These are phyloP conservation scores for Penicillium sp. DNA, from an alignment of 2,329 filamentous ascomycete genomes.

Conservation along the genomic window DNA sequence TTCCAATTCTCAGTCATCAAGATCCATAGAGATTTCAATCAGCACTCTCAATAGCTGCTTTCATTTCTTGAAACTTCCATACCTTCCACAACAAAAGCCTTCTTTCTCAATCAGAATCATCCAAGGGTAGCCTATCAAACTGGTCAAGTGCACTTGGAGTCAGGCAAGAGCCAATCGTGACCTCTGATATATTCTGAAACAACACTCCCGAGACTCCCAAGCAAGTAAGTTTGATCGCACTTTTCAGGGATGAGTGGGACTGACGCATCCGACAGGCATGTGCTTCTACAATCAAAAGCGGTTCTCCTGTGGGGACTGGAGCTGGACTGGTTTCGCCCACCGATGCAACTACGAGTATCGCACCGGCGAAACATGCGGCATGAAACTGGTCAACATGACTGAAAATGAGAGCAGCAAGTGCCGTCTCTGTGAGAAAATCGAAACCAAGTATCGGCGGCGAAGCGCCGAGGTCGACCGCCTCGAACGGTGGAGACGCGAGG, in stretches of 20 bases:
- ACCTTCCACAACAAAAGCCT: constrained; percentile 16
- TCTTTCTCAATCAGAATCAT: constrained; percentile 17
- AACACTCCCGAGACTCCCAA: constrained; percentile 20
- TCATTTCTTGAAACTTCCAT: constrained; percentile 18
- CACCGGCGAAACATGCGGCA: constrained; percentile 91
- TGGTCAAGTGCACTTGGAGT: constrained; percentile 22
- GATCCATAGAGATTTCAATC: constrained; percentile 21
- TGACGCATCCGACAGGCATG: constrained; percentile 54
- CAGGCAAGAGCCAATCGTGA: constrained; percentile 30
- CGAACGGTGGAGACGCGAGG: constrained; percentile 69
- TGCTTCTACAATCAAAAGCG: constrained; percentile 92
- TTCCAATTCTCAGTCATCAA: constrained; percentile 12
- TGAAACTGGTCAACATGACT: constrained; percentile 79
- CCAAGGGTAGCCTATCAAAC: constrained; percentile 34
- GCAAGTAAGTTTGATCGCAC: constrained; percentile 32
- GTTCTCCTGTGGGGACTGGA: constrained; percentile 84
- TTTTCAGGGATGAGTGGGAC: constrained; percentile 19
- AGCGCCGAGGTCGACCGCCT: constrained; percentile 70
- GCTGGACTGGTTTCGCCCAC: constrained; percentile 87
- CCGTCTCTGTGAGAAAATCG: constrained; percentile 81
- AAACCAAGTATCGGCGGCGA: constrained; percentile 72
- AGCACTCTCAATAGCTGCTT: constrained; percentile 13
- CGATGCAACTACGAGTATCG: constrained; percentile 94
- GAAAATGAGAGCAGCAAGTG: constrained; percentile 60
- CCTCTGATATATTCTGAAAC: constrained; percentile 31